Percentiles rank a stretch among this genome's conserved stretches.
Conservation (phyloP, 2,329 filamentous ascomycete genomes). For the Colletotrichum ledebouriae region DNA sequence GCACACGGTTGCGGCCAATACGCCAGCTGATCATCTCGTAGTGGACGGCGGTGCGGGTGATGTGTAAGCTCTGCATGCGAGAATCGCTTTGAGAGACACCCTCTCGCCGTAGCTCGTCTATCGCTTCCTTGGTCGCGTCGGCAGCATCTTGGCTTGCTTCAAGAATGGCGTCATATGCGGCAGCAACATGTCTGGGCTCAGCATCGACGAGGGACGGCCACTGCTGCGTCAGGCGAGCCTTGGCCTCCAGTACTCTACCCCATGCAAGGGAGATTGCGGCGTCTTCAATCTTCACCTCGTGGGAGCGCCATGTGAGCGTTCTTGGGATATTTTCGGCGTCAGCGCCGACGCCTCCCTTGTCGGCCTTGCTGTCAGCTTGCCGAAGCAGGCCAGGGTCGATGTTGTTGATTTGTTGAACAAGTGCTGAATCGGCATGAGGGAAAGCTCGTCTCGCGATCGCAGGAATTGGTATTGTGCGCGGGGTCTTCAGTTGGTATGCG, state of each 20-base stretch:
- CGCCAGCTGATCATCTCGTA: slow-evolving; percentile 96
- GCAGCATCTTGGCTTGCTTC: slow-evolving; percentile 93
- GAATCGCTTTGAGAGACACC: slow-evolving; percentile 86
- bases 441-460: slow-evolving; percentile 86
- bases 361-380: slow-evolving; percentile 64
- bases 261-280: slow-evolving; percentile 90
- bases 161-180: slow-evolving; percentile 91
- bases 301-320: slow-evolving; percentile 86
- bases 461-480: slow-evolving; percentile 85
- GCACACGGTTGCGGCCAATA: slow-evolving; percentile 89
- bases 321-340: slow-evolving; percentile 72
- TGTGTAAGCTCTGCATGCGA: slow-evolving; percentile 91
- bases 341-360: slow-evolving; percentile 63
- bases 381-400: slow-evolving; percentile 77
- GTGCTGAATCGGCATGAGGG: slow-evolving; percentile 70
- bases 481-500: slow-evolving; percentile 90
- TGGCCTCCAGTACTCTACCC: slow-evolving; percentile 73
- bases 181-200: slow-evolving; percentile 77
- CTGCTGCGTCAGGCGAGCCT: slow-evolving; percentile 61
- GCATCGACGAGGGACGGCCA: slow-evolving; percentile 59
- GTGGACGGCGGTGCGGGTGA: slow-evolving; percentile 93
- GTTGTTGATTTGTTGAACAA: slow-evolving; percentile 77
- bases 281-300: slow-evolving; percentile 91
- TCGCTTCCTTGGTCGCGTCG: slow-evolving; percentile 92
- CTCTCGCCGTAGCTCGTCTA: slow-evolving; percentile 89